Evolutionary conservation across 2,329 filamentous ascomycete species (phyloP), one percentile per base, ranked within the genome.

Genomic region (Domatiomyces globalis): DNA sequence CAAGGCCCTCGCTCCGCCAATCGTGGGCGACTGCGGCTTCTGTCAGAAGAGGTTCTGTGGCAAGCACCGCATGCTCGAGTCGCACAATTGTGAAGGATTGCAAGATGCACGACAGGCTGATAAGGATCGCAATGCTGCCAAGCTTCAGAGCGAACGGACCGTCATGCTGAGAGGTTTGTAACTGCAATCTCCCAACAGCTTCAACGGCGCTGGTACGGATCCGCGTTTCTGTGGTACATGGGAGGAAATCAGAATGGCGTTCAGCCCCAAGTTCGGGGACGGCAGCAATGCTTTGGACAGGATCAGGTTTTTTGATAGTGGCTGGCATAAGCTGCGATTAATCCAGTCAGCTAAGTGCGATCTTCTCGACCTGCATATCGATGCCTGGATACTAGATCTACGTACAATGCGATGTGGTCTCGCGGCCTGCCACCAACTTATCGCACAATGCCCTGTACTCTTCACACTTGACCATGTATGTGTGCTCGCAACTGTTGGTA

Each of bases 101-200:
- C 92, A 96, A 74, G 86, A 95, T 71, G 95, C 90, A 78, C 95
- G 95, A 78, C 92, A 94, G 75, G 88, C 95, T 69, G 90, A 87
- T 46, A 87, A 95, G 70, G 87, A 94, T 68, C 82, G 88, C 60
- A 98, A 98, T 68, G 86, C 87, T 54, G 85, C 88, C 59, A 89
- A 94, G 72, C 75, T 98, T 65, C 87, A 95, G 70, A 80, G 83
- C 52, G 90, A 98, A 76, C 79, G 90, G 65, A 98, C 92, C 46
- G 84, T 90, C 58, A 88, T 94, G 62, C 92, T 96, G 72, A 89
- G 85, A 71, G 89, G 89, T 56, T 83, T 94, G 67, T 95, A 78
- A 63, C 33, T 29, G 46, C 20, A 33, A 10, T 10, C 29, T 33
- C 25, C 25, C 25, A 29, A 29, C 25, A 3, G 10, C 29, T 33